Percentiles rank a stretch among this genome's conserved stretches.
phyloP scores from a whole-genome alignment of 2,329 filamentous ascomycete species.

The Alternaria sp. region DNA sequence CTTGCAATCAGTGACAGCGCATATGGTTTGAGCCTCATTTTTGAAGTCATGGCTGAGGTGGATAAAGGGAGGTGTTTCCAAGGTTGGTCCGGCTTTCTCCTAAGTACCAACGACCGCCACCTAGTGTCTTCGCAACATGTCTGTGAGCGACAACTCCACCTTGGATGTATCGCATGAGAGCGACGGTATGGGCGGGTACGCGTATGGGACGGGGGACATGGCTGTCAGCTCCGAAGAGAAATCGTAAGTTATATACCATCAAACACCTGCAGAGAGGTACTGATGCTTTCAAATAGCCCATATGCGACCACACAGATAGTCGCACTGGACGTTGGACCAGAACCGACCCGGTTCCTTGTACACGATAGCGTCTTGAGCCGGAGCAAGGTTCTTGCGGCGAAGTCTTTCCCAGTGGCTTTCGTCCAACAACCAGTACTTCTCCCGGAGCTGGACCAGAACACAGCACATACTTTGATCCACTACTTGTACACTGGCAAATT shows the following conservation, averaged over 20 bases:
- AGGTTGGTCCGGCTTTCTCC: background rate
- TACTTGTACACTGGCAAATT: slow-evolving; percentile 38
- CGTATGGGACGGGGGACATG: slow-evolving; percentile 1
- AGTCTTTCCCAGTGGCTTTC: slow-evolving; percentile 19
- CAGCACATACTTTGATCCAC: slow-evolving; percentile 37
- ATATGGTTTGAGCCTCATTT: slow-evolving; percentile 8
- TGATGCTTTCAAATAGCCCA: slow-evolving; percentile 17
- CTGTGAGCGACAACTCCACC: slow-evolving; percentile 5
- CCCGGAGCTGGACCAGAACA: slow-evolving; percentile 35
- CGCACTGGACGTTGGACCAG: slow-evolving; percentile 30
- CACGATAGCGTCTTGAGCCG: slow-evolving; percentile 37
- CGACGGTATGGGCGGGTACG: background rate
- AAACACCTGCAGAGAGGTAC: background rate
- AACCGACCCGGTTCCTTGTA: slow-evolving; percentile 31
- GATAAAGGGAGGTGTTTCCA: background rate
- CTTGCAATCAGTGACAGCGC: background rate
- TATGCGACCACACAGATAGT: slow-evolving; percentile 32
- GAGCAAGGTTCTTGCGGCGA: slow-evolving; percentile 30
- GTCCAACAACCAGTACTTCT: slow-evolving; percentile 27
- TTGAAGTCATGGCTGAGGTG: background rate
- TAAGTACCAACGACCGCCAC: background rate
- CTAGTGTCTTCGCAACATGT: background rate
- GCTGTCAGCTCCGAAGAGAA: slow-evolving; percentile 6
- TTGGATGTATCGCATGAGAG: background rate
- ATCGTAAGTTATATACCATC: background rate